phyloP scores from a whole-genome alignment of 2,329 filamentous ascomycete species.

The Pestalotiopsis fici region DNA sequence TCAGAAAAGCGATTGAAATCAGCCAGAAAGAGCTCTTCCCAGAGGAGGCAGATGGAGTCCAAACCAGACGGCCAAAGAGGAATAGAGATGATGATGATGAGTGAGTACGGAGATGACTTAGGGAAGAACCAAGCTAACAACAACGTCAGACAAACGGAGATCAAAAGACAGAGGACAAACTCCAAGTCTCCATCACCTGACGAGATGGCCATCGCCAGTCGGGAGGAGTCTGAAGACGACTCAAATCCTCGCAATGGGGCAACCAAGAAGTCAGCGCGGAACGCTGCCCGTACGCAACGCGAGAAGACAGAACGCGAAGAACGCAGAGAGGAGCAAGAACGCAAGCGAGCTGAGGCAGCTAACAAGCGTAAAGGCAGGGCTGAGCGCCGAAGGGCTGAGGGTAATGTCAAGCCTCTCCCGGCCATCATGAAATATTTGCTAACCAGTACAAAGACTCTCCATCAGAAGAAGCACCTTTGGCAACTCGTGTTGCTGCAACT shows the following conservation, averaged over 20 bases:
- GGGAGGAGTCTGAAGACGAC: conserved; percentile 71
- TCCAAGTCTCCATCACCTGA: conserved; percentile 71
- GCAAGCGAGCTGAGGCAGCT: conserved; percentile 71
- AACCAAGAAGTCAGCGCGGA: conserved; percentile 61
- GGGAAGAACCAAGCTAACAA: neutral
- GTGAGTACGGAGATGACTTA: conserved; percentile 62
- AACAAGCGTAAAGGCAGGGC: conserved; percentile 81
- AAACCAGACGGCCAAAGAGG: conserved; percentile 73
- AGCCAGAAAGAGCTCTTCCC: conserved; percentile 79
- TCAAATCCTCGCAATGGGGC: conserved; percentile 62
- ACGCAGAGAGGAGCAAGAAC: conserved; percentile 73
- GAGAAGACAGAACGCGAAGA: conserved; percentile 72
- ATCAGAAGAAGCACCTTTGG: conserved; percentile 65
- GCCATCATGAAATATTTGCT: conserved; percentile 17
- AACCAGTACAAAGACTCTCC: conserved; percentile 59
- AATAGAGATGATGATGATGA: conserved; percentile 91
- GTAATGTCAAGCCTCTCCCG: conserved; percentile 41
- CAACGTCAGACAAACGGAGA: conserved; percentile 62
- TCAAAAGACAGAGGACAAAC: conserved; percentile 82
- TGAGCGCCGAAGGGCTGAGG: conserved; percentile 79
- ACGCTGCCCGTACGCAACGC: conserved; percentile 57
- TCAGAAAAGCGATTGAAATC: conserved; percentile 88
- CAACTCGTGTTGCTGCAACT: conserved; percentile 37
- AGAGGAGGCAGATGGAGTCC: conserved; percentile 48
- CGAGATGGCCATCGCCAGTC: conserved; percentile 47